These are phyloP conservation scores for Fusarium sp. DNA, from an alignment of 2,329 filamentous ascomycete genomes.

Conservation along the genomic window DNA sequence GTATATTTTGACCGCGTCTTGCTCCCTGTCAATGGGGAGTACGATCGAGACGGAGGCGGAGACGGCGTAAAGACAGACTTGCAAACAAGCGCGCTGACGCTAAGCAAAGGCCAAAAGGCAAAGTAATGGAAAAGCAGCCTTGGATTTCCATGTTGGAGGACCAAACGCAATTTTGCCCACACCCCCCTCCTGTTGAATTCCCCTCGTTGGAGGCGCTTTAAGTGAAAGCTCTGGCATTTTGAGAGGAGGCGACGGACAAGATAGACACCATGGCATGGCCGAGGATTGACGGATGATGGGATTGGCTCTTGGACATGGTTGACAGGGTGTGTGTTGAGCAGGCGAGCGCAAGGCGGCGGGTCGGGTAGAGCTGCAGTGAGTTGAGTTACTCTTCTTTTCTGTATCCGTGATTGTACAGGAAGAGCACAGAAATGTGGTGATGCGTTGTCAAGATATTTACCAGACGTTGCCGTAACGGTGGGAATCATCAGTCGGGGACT, in stretches of 20 bases:
- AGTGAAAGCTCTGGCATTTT: slow-evolving; percentile 22
- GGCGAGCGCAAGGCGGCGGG: slow-evolving; percentile 42
- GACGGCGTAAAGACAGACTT: slow-evolving; percentile 19
- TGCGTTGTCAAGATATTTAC: slow-evolving; percentile 60
- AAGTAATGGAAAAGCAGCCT: slow-evolving; percentile 47
- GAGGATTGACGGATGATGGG: slow-evolving; percentile 18
- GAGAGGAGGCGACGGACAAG: slow-evolving; percentile 23
- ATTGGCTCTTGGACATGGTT: slow-evolving; percentile 29
- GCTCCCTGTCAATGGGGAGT: slow-evolving; percentile 21
- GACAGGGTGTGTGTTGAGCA: slow-evolving; percentile 34
- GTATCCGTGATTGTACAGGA: slow-evolving; percentile 24
- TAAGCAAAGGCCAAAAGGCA: slow-evolving; percentile 43
- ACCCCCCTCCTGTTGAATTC: slow-evolving; percentile 40
- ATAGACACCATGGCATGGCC: slow-evolving; percentile 31
- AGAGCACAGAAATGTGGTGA: slow-evolving; percentile 50
- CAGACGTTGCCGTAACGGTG: slow-evolving; percentile 46
- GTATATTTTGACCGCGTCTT: slow-evolving; percentile 32
- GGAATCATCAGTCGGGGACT: slow-evolving; percentile 22
- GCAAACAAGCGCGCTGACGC: slow-evolving; percentile 48
- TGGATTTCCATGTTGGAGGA: slow-evolving; percentile 38
- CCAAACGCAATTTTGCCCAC: slow-evolving; percentile 33
- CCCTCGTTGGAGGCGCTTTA: slow-evolving; percentile 30
- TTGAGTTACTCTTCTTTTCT: slow-evolving; percentile 7
- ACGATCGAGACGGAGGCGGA: slow-evolving; percentile 25
- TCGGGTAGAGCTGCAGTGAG: slow-evolving; percentile 44